Conservation (phyloP, 2,329 filamentous ascomycete genomes). For the Botrytis cinerea region DNA sequence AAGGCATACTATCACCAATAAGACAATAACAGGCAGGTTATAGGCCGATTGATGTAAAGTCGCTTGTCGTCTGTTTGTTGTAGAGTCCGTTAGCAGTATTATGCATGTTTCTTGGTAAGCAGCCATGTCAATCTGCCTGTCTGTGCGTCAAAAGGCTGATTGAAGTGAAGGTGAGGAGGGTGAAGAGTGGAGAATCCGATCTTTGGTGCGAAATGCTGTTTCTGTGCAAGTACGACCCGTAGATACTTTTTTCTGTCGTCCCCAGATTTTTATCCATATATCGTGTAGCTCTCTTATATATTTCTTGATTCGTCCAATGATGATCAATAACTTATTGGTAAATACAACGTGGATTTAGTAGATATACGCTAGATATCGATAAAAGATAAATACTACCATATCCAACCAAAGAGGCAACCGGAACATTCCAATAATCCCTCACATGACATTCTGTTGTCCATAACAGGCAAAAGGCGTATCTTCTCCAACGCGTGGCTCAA, state of each 20-base stretch:
- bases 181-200: not conserved
- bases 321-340: not conserved
- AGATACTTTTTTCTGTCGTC: not conserved
- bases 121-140: not conserved
- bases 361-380: not conserved
- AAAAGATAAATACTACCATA: not conserved
- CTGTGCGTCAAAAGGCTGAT: not conserved
- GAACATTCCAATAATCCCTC: not conserved
- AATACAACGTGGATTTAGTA: not conserved
- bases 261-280: not conserved
- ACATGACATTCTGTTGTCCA: not conserved
- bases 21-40: too few species aligned
- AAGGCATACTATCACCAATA: not conserved
- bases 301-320: not conserved
- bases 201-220: not conserved
- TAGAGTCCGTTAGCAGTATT: not conserved
- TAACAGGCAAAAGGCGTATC: not conserved
- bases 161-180: not conserved
- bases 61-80: not conserved
- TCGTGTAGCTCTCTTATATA: not conserved
- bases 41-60: not conserved
- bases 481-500: not conserved
- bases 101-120: not conserved
- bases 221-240: not conserved
- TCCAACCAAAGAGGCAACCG: not conserved